Percentiles rank a stretch among this genome's conserved stretches.
Evolutionary conservation across 805 yeast genomes (phyloP).

Genomic region (Candida jianshihensis): DNA sequence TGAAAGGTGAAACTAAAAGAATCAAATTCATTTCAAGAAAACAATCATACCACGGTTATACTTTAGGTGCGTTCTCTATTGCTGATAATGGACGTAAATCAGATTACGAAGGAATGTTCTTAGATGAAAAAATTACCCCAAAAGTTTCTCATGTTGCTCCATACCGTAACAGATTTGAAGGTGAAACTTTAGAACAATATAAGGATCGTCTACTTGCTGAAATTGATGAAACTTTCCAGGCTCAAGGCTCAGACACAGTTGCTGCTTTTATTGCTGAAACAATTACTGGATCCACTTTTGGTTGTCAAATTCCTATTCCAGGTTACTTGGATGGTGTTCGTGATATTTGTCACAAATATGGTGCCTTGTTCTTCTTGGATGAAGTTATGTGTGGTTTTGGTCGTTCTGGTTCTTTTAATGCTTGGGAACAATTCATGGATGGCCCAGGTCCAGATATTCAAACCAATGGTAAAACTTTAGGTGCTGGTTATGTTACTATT

Average conservation of each 20-base stretch:
- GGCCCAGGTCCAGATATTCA: constrained; percentile 35
- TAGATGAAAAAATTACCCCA: constrained; percentile 3
- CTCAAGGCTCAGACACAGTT: constrained; percentile 31
- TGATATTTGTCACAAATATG: constrained; percentile 38
- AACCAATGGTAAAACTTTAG: constrained; percentile 36
- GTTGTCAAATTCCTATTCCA: constrained; percentile 29
- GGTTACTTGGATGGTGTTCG: constrained; percentile 36
- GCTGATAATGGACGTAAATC: constrained; percentile 29
- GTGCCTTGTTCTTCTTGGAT: constrained; percentile 37
- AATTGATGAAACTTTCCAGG: constrained; percentile 30
- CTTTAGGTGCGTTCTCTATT: constrained; percentile 34
- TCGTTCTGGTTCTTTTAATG: constrained; percentile 35
- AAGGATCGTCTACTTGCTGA: constrained; percentile 28
- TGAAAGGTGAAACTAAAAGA: constrained; percentile 31
- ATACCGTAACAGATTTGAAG: constrained; percentile 14
- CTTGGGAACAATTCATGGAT: constrained; percentile 29
- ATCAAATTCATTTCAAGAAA: constrained; percentile 31
- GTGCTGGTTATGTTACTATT: constrained; percentile 36
- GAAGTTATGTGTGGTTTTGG: constrained; percentile 49
- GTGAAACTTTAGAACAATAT: constrained; percentile 30
- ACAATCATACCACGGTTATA: constrained; percentile 38
- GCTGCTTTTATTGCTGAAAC: constrained; percentile 35
- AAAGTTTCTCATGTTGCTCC: constrained; percentile 13
- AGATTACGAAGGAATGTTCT: constrained; percentile 19
- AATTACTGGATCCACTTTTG: constrained; percentile 34